Evolutionary conservation across 768 basidiomycete species (phyloP), one percentile per base, ranked within the genome.

Genomic region (Pluteus cervinus): DNA sequence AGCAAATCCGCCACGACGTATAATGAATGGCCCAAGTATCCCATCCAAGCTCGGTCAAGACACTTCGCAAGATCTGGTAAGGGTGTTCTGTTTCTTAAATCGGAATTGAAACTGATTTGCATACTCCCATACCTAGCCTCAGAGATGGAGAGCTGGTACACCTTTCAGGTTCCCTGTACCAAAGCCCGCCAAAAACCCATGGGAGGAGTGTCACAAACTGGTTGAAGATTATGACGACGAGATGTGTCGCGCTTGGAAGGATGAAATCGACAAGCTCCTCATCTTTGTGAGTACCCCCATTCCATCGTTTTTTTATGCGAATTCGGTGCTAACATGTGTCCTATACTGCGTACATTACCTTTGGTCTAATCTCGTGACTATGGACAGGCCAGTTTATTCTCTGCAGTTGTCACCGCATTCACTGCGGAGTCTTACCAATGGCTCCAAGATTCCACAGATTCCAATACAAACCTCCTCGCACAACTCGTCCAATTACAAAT

Each of bases 211-310:
- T 39, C 44, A 47, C 40, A 47, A 44, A 7, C 28, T 53, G 30
- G 46, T 50, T 3, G 51, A 56, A 28, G 48, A 52, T 20, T 53
- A 57, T 40, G 55, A 57, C 36, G 50, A 53, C 14, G 53, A 54
- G 15, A 49, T 54, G 46, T 57, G 55, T 15, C 49, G 54, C 12
- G 54, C 49, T 3, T 57, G 55, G 55, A 56, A 54, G 24, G 55
- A 59, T 16, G 57, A 59, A 38, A 52, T 59, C 0, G 55, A 59
- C 24, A 55, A 55, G 22, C 42, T 59, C 1, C 42, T 59, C 20
- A 55, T 59, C 6, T 57, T 59, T 28, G 57, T 58, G 22, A 20
- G 52, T 54, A n/a, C n/a, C n/a, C n/a, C n/a, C n/a, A n/a, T n/a
- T n/a, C n/a, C n/a, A n/a, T n/a, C n/a, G n/a, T n/a, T n/a, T n/a